phyloP scores from a whole-genome alignment of 2,329 filamentous ascomycete species.

The Ophiostoma ulmi region DNA sequence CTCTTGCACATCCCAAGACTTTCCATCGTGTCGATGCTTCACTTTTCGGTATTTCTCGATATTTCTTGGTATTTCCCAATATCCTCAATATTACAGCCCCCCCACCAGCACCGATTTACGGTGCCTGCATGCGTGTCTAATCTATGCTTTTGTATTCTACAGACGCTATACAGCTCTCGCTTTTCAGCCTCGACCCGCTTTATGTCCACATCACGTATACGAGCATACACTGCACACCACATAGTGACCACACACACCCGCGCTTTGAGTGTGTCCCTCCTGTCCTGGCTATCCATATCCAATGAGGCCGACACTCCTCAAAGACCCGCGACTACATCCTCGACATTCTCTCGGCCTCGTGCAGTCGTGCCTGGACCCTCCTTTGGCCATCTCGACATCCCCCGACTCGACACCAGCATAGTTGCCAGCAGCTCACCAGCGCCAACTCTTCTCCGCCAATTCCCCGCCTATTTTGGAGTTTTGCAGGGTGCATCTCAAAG shows the following conservation, averaged over 20 bases:
- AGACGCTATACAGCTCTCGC: slow-evolving; percentile 8
- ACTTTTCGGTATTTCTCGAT: background rate
- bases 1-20: background rate
- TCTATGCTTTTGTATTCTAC: background rate
- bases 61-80: no score
- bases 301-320: slow-evolving; percentile 14
- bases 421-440: background rate
- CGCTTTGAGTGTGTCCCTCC: slow-evolving; percentile 9
- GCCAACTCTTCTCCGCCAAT: background rate
- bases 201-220: slow-evolving; percentile 15
- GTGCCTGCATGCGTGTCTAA: background rate
- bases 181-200: slow-evolving; percentile 26
- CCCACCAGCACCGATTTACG: background rate
- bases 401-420: no score
- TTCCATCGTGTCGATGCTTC: background rate
- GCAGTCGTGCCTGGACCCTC: background rate
- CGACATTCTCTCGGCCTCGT: background rate
- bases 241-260: background rate
- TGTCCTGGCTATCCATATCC: slow-evolving; percentile 19
- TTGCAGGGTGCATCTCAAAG: background rate
- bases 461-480: background rate
- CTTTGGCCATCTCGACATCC: background rate
- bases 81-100: background rate
- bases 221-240: background rate
- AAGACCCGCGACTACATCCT: background rate